These are phyloP conservation scores for Westerdykella sp. DNA, from an alignment of 2,329 filamentous ascomycete species.

Conservation along the genomic window DNA sequence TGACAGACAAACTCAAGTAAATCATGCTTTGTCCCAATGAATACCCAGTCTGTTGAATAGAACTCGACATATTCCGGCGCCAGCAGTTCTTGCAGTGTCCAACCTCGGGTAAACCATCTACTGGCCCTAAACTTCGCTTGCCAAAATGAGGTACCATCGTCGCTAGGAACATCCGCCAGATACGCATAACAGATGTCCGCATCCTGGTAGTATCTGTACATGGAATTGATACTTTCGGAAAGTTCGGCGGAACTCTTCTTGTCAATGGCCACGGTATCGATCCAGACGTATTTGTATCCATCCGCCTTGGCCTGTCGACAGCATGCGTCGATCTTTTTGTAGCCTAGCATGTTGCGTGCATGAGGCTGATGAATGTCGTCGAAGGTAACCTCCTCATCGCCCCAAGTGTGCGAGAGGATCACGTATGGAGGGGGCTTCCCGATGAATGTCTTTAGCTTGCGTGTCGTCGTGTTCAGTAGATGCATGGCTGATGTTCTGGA, in stretches of 20 bases:
- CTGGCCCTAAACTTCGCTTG: slow-evolving; percentile 6
- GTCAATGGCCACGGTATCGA: slow-evolving; percentile 9
- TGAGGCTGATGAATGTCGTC: slow-evolving; percentile 11
- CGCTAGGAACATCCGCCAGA: slow-evolving; percentile 10
- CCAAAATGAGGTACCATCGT: not conserved
- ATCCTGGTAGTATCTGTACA: slow-evolving; percentile 13
- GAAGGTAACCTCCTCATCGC: slow-evolving; percentile 22
- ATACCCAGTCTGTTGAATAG: slow-evolving; percentile 5
- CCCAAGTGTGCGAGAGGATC: slow-evolving; percentile 34
- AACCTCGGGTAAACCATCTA: slow-evolving; percentile 11
- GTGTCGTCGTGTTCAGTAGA: too few species aligned
- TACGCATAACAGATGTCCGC: slow-evolving; percentile 16
- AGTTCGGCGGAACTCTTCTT: slow-evolving; percentile 11
- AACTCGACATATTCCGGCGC: slow-evolving; percentile 10
- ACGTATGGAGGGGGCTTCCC: slow-evolving; percentile 15
- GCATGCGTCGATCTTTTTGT: slow-evolving; percentile 7
- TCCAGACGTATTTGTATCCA: slow-evolving; percentile 5
- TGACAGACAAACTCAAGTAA: not conserved
- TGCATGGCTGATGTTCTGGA: too few species aligned
- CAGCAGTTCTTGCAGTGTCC: slow-evolving; percentile 11
- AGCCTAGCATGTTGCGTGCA: slow-evolving; percentile 1
- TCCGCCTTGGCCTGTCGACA: slow-evolving; percentile 7
- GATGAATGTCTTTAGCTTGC: not conserved
- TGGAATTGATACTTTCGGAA: slow-evolving; percentile 12
- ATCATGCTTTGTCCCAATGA: slow-evolving; percentile 4